A percentile compares a stretch with the other conserved stretches of the same genome.
phyloP scores from a whole-genome alignment of 805 yeast species.

The Zygosaccharomyces bailii region DNA sequence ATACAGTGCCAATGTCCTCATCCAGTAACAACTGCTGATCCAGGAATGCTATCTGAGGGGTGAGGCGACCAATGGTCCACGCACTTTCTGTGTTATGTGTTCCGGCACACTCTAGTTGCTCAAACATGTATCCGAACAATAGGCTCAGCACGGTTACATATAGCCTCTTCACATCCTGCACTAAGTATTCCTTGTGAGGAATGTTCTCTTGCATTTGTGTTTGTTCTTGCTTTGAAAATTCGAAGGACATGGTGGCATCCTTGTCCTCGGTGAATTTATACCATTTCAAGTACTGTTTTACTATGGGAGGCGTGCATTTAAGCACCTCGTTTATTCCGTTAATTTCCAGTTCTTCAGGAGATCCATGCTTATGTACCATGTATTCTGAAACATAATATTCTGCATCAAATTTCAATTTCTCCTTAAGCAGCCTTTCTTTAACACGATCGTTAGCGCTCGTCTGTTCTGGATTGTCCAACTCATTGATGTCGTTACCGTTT shows the following conservation, averaged over 20 bases:
- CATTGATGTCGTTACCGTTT: slow-evolving; percentile 91
- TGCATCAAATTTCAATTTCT: slow-evolving; percentile 74
- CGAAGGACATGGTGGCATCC: slow-evolving; percentile 40
- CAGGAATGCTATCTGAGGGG: slow-evolving; percentile 72
- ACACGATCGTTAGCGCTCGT: slow-evolving; percentile 55
- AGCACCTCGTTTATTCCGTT: slow-evolving; percentile 44
- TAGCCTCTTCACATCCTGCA: slow-evolving; percentile 50
- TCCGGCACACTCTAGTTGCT: slow-evolving; percentile 68
- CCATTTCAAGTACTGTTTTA: slow-evolving; percentile 46
- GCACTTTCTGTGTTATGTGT: slow-evolving; percentile 78
- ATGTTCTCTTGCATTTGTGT: slow-evolving; percentile 59
- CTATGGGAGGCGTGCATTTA: slow-evolving; percentile 50
- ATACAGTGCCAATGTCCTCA: slow-evolving; percentile 19
- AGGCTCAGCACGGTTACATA: slow-evolving; percentile 64
- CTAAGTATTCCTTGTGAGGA: slow-evolving; percentile 58
- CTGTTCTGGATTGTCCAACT: slow-evolving; percentile 75
- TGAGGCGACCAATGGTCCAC: slow-evolving; percentile 87
- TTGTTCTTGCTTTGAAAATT: slow-evolving; percentile 58
- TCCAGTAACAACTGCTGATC: slow-evolving; percentile 53
- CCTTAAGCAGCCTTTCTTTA: slow-evolving; percentile 63
- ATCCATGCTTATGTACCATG: slow-evolving; percentile 53
- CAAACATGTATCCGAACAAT: slow-evolving; percentile 72
- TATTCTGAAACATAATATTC: slow-evolving; percentile 87
- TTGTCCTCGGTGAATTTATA: slow-evolving; percentile 39
- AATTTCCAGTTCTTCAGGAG: slow-evolving; percentile 49